These are phyloP conservation scores for Penicillium sp. DNA, from an alignment of 2,329 filamentous ascomycete species.

Conservation along the genomic window DNA sequence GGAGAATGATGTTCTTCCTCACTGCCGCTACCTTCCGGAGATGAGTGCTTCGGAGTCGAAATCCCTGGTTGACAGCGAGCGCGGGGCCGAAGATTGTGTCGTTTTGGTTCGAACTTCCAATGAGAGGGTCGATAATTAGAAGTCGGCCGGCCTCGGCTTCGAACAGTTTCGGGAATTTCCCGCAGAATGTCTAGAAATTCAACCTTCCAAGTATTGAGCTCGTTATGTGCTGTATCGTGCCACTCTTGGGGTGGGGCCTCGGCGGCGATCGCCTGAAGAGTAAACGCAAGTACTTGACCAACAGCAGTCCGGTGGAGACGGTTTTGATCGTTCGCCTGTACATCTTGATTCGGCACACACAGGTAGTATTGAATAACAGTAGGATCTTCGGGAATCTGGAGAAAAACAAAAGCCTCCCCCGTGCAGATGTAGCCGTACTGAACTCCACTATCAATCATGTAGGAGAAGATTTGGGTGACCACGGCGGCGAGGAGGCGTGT, in stretches of 20 bases:
- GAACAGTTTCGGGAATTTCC: slow-evolving; percentile 22
- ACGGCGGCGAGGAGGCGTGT: slow-evolving; percentile 23
- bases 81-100: slow-evolving; percentile 17
- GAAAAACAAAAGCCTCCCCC: slow-evolving; percentile 30
- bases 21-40: slow-evolving; percentile 17
- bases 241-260: slow-evolving; percentile 20
- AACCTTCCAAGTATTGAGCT: slow-evolving; percentile 25
- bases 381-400: slow-evolving; percentile 23
- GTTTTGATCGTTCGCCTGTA: slow-evolving; percentile 18
- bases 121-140: slow-evolving; percentile 25
- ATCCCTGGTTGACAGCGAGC: slow-evolving; percentile 11
- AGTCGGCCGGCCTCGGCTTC: slow-evolving; percentile 12
- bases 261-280: slow-evolving; percentile 25
- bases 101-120: slow-evolving; percentile 15
- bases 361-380: slow-evolving; percentile 23
- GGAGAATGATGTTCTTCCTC: slow-evolving; percentile 12
- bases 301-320: slow-evolving; percentile 30
- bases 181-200: slow-evolving; percentile 20
- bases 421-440: slow-evolving; percentile 27
- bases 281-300: slow-evolving; percentile 31
- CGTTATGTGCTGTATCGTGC: slow-evolving; percentile 16
- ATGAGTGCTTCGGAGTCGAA: slow-evolving; percentile 14
- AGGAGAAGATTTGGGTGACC: slow-evolving; percentile 27
- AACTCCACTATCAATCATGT: slow-evolving; percentile 24
- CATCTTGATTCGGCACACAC: slow-evolving; percentile 23